Evolutionary conservation across 495 filamentous ascomycete genomes (phyloP).

Genomic region (Wilcoxina mikolae): DNA sequence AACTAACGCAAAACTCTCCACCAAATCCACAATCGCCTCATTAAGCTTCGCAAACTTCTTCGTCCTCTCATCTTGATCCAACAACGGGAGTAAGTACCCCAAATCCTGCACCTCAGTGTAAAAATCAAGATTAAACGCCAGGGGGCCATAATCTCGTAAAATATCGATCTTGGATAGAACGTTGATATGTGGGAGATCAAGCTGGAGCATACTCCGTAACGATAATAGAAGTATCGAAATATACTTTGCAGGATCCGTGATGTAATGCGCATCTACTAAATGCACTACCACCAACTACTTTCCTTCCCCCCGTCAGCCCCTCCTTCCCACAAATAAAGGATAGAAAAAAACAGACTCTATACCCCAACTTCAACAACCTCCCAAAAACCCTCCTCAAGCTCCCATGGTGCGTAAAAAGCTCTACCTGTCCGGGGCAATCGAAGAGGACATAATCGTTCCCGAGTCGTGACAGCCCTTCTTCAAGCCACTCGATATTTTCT

Average conservation of each 20-base stretch:
- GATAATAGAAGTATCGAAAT: constrained; percentile 85
- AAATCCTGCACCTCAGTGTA: constrained; percentile 98
- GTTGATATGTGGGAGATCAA: constrained; percentile 89
- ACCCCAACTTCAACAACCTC: constrained; percentile 76
- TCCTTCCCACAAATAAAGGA: background rate
- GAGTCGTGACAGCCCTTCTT: constrained; percentile 57
- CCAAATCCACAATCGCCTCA: constrained; percentile 66
- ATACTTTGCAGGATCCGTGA: constrained; percentile 83
- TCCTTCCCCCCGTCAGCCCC: background rate
- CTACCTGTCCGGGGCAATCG: constrained; percentile 92
- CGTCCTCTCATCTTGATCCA: constrained; percentile 43
- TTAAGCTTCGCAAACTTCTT: constrained; percentile 73
- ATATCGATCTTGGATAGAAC: constrained; percentile 97
- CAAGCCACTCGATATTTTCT: constrained; percentile 78
- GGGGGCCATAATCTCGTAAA: constrained; percentile 56
- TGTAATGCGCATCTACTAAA: constrained; percentile 78
- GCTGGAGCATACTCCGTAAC: constrained; percentile 90
- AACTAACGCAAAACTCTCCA: constrained; percentile 78
- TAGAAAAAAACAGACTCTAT: constrained; percentile 46
- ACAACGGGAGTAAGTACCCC: constrained; percentile 60
- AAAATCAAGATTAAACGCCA: constrained; percentile 87
- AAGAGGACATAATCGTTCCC: constrained; percentile 89
- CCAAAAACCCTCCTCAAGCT: constrained; percentile 84
- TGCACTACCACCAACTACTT: constrained; percentile 73
- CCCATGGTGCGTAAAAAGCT: constrained; percentile 87